Base-by-base conservation (phyloP, 1,139 yeast species). In the Taphrina flavorubra region DNA sequence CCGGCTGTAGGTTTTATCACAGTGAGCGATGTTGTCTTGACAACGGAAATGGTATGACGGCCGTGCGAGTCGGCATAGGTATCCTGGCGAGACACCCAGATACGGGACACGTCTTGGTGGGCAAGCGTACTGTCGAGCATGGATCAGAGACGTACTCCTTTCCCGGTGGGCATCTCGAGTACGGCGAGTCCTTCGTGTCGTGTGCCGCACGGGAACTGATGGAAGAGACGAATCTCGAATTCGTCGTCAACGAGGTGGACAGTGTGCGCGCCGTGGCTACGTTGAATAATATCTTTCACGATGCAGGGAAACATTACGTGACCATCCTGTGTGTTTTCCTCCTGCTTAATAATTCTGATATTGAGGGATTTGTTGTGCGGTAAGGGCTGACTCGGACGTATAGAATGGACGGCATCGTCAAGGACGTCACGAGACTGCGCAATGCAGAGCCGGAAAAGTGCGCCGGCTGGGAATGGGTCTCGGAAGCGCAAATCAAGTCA, bases 111-210 rank as follows among this genome's bases (percentile, higher is more conserved):
- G 57, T 53, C 57, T n/a, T 53, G 34, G 20, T 53, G 11, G 57
- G 57, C 10, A 53, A 36, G 57, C 31, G 57, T 20, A 53, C 57
- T 3, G 57, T 53, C 18, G 34, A 37, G 42, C 57, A 53, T 16
- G 57, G 57, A 31, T 16, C 16, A 37, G 42, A 37, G 3, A 53
- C 57, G 16, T 53, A 13, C 42, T 34, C 42, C n/a, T 53, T 53
- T 34, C 57, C 57, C 18, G 57, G 57, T 14, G 57, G 57, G 31
- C 57, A 53, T n/a, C 42, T 53, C 20, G 57, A 53, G 16, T 53
- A 13, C 34, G 57, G 57, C 40, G 57, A 53, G 42, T 34, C 42
- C 57, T 53, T 53, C 16, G 57, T 6, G 20, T 40, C 31, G 42
- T 53, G 57, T 34, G 57, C 57, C 5, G 13, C 42, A 3, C 31